Base-by-base conservation (phyloP, 108 stramenopile species). In the Pseudonitzschia multiseries region DNA sequence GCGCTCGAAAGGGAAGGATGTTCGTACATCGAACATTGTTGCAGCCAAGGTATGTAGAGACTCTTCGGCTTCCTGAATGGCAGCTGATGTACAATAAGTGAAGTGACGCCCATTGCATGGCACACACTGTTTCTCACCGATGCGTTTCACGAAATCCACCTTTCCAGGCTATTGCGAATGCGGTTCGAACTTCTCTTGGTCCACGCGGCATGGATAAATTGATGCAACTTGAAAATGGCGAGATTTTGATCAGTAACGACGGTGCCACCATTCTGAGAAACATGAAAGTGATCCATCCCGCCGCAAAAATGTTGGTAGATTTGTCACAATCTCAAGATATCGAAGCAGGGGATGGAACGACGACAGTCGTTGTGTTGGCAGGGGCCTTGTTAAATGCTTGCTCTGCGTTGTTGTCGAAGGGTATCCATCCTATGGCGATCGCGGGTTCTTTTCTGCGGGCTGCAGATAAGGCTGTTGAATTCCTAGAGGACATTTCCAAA, bases 161-260 rank as follows among this genome's bases (percentile, higher is more conserved):
- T 40, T 41, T 8, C 15, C 29, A 91, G 92, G 98, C 97, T 31
- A 93, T 99, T 33, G 96, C 92, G 52, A 97, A 97, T 74, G 92
- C 96, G 46, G 89, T 99, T 26, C 84, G 96, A 53, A 96, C 99
- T 10, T 98, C 98, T 0, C 78, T 99, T 31, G 99, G 99, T 26
- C 99, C 99, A n/a, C 96, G 98, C 31, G 99, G 99, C 42, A 98
- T 98, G 97, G 99, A 99, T 87, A 99, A 99, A 83, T 91, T 99
- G 65, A 89, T 99, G 72, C 94, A 98, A 80, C 84, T 90, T 41
- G 89, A 92, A 53, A 84, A 95, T 69, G 97, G 96, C n/a, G 96
- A 97, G 76, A 94, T 96, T 40, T 73, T 99, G 36, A 99, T 99
- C 80, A 93, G 92, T 63, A 99, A 99, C 83, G 99, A 99, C 70